Evolutionary conservation across 2,329 filamentous ascomycete genomes (phyloP), one percentile per base, ranked within the genome.

Genomic region (Paramyrothecium sp.): DNA sequence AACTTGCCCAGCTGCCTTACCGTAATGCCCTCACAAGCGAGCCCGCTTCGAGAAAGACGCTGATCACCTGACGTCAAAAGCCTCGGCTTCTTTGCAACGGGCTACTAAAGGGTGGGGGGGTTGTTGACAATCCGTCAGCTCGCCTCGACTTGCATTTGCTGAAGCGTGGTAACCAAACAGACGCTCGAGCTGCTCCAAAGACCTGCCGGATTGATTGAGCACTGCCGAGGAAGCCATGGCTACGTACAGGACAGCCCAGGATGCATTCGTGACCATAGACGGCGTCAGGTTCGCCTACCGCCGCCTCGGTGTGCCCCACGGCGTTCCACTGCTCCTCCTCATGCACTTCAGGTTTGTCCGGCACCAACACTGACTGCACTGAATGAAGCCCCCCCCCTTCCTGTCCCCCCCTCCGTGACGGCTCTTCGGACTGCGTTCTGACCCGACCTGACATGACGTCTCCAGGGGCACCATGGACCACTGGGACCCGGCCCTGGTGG

Each of bases 401-500:
- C n/a, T n/a, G n/a, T n/a, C n/a, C n/a, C n/a, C n/a, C n/a, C n/a
- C n/a, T n/a, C n/a, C n/a, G n/a, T n/a, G n/a, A n/a, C n/a, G n/a
- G n/a, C n/a, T n/a, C n/a, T n/a, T n/a, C n/a, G n/a, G n/a, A n/a
- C n/a, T n/a, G n/a, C n/a, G n/a, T 8, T 34, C 1, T 3, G 0
- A 16, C 8, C 11, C 30, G n/a, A n/a, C n/a, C n/a, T n/a, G n/a
- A n/a, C n/a, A n/a, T 3, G 12, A 53, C 20, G 1, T 3, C 10
- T n/a, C 0, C 26, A 74, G 72, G 54, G 69, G 71, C 20, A 74
- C 71, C 8, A 73, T 74, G 69, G 72, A 75, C 34, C 67, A 73
- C 10, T 74, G 73, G 71, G 77, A 80, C 58, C 76, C 78, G 7
- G 67, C 71, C 1, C 64, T 83, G 26, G 60, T 82, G 65, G 79